A percentile compares a stretch with the other conserved stretches of the same genome.
phyloP scores from a whole-genome alignment of 2,329 filamentous ascomycete genomes.

The Lithohypha guttulata region DNA sequence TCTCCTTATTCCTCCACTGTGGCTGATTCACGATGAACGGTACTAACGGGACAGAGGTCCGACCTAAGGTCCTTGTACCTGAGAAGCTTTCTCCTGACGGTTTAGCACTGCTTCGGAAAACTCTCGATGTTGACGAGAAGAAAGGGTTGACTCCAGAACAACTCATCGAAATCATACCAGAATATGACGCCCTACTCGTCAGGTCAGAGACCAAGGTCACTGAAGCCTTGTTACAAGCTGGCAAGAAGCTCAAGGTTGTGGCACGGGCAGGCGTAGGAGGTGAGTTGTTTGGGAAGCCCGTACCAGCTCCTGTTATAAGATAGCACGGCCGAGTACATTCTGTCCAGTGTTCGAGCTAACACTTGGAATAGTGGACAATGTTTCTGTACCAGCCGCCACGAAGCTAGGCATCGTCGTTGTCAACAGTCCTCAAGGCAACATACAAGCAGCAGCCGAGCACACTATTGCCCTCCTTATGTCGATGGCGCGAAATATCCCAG shows the following conservation, averaged over 20 bases:
- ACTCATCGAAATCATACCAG: constrained; percentile 54
- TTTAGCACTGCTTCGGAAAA: constrained; percentile 53
- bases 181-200: constrained; percentile 67
- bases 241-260: constrained; percentile 62
- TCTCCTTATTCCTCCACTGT: too few relatives aligned
- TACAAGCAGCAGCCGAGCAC: constrained; percentile 68
- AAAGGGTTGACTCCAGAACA: constrained; percentile 52
- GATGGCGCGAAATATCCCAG: constrained; percentile 61
- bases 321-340: too few relatives aligned
- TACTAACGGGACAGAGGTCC: constrained; percentile 19
- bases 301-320: too few relatives aligned
- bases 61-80: constrained; percentile 56
- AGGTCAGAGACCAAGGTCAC: constrained; percentile 76
- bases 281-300: too few relatives aligned
- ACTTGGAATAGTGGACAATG: constrained; percentile 83
- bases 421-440: constrained; percentile 70
- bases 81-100: constrained; percentile 75
- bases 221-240: constrained; percentile 53
- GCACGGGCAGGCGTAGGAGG: constrained; percentile 69
- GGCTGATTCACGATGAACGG: constrained; percentile 9
- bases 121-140: constrained; percentile 60
- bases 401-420: constrained; percentile 66
- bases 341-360: too few relatives aligned
- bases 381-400: constrained; percentile 63
- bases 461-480: constrained; percentile 65